phyloP scores from a whole-genome alignment of 164 flowering plant genomes.

The Magnolia kwangsiensis region DNA sequence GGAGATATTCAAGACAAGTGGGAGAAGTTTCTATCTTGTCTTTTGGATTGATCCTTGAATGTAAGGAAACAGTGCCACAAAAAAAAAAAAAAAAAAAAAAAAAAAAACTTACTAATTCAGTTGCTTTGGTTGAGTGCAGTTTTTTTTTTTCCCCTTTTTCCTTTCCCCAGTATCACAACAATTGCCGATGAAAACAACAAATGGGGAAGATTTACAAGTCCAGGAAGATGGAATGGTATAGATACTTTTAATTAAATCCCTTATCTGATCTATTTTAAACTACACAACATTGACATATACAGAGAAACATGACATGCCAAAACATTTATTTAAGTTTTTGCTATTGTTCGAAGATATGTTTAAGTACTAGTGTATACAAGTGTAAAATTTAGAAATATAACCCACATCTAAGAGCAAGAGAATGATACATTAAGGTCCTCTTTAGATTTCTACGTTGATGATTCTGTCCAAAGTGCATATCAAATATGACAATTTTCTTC shows the following conservation, averaged over 20 bases:
- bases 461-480: too few relatives aligned
- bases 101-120: background rate
- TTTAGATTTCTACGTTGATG: too few relatives aligned
- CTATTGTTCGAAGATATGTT: too few relatives aligned
- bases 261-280: background rate
- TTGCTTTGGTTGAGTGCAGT: background rate
- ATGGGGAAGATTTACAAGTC: conserved; percentile 52
- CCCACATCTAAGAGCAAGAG: too few relatives aligned
- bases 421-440: too few relatives aligned
- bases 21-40: conserved; percentile 32
- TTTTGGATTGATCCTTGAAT: background rate
- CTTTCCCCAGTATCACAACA: conserved; percentile 45
- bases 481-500: too few relatives aligned
- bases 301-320: background rate
- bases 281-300: background rate
- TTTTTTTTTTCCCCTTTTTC: too few relatives aligned
- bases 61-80: background rate
- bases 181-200: conserved; percentile 40
- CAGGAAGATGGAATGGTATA: conserved; percentile 58
- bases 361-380: too few relatives aligned
- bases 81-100: too few relatives aligned
- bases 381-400: too few relatives aligned
- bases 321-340: too few relatives aligned
- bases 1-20: conserved; percentile 46
- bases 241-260: background rate